phyloP scores from a whole-genome alignment of 2,329 filamentous ascomycete species.

The Fusarium sp. region DNA sequence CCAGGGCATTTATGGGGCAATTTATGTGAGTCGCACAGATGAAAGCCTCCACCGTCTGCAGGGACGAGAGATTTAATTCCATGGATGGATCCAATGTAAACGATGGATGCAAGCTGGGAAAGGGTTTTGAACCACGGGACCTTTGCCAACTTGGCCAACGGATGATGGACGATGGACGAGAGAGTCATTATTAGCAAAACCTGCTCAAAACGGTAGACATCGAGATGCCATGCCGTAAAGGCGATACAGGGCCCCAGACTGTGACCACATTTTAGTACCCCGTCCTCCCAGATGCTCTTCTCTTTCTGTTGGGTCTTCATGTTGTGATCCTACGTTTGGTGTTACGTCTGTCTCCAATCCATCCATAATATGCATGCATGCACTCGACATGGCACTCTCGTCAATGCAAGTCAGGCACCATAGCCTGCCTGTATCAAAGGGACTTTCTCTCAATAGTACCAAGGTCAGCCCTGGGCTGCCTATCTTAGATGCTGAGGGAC shows the following conservation, averaged over 20 bases:
- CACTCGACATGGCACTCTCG: conserved; percentile 29
- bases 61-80: conserved; percentile 40
- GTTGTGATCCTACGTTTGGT: conserved; percentile 16
- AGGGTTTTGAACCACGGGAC: conserved; percentile 29
- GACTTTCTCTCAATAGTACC: conserved; percentile 8
- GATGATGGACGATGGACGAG: conserved; percentile 3
- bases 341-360: conserved; percentile 22
- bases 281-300: neutral
- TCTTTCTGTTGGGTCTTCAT: conserved; percentile 19
- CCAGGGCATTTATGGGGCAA: conserved; percentile 35
- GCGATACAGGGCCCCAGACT: neutral
- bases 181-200: conserved; percentile 20
- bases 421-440: conserved; percentile 15
- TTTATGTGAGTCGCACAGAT: conserved; percentile 28
- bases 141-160: conserved; percentile 14
- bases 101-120: neutral
- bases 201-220: conserved; percentile 26
- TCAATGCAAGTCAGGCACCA: conserved; percentile 26
- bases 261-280: conserved; percentile 19
- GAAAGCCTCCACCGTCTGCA: conserved; percentile 18
- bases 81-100: conserved; percentile 7
- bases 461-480: conserved; percentile 15
- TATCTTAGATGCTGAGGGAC: conserved; percentile 32
- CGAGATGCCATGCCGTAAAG: conserved; percentile 16
- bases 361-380: conserved; percentile 18